A percentile compares a stretch with the other conserved stretches of the same genome.
Evolutionary conservation across 2,329 filamentous ascomycete species (phyloP).

Genomic region (Diaporthe citri): DNA sequence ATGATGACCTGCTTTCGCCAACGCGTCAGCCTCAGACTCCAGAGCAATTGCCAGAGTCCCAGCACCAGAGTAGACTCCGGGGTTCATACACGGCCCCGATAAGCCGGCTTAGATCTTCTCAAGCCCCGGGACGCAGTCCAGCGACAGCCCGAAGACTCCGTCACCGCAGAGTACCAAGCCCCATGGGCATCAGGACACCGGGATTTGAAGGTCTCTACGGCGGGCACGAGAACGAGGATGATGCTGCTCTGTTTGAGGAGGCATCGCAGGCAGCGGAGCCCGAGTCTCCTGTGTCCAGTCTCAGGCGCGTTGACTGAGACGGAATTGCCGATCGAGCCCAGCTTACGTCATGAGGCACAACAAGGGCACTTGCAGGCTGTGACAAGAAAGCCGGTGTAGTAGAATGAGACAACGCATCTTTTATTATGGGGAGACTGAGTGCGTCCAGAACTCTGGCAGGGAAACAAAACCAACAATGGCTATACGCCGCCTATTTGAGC

Average conservation of each 20-base stretch:
- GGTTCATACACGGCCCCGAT: conserved; percentile 60
- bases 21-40: conserved; percentile 64
- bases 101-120: conserved; percentile 40
- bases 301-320: conserved; percentile 10
- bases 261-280: conserved; percentile 39
- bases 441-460: background rate
- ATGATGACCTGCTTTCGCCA: conserved; percentile 60
- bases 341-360: background rate
- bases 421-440: background rate
- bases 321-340: background rate
- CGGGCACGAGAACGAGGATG: conserved; percentile 62
- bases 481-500: background rate
- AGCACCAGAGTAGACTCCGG: conserved; percentile 58
- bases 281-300: background rate
- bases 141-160: conserved; percentile 41
- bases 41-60: conserved; percentile 61
- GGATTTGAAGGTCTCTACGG: conserved; percentile 62
- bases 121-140: conserved; percentile 42
- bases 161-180: conserved; percentile 49
- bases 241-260: conserved; percentile 52
- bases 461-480: background rate
- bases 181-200: conserved; percentile 55
- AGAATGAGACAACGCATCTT: background rate
- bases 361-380: background rate
- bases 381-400: background rate